Evolutionary conservation across 805 yeast genomes (phyloP).

Genomic region (Cephaloascus fragrans): DNA sequence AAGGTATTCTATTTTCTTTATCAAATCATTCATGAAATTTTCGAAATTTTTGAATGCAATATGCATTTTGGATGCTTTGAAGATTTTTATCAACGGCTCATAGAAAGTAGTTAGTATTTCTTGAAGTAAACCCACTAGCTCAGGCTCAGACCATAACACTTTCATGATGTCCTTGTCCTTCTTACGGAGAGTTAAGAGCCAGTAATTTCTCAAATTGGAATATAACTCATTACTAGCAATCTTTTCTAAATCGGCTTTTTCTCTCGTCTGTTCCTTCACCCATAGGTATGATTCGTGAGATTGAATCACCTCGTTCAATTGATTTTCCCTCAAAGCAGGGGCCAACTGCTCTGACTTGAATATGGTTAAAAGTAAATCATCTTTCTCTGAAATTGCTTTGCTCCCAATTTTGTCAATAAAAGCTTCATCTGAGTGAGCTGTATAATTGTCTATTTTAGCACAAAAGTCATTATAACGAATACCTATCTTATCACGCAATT

Average conservation of each 20-base stretch:
- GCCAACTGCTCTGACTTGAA: constrained; percentile 10
- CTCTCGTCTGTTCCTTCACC: constrained; percentile 4
- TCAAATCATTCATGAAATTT: constrained; percentile 58
- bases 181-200: constrained; percentile 54
- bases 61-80: constrained; percentile 57
- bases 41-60: constrained; percentile 56
- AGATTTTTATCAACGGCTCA: constrained; percentile 62
- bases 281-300: background rate
- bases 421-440: constrained; percentile 6
- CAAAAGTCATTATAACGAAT: too few relatives aligned
- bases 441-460: constrained; percentile 16
- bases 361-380: constrained; percentile 10
- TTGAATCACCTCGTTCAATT: constrained; percentile 7
- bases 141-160: constrained; percentile 79
- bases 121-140: constrained; percentile 63
- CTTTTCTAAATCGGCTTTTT: constrained; percentile 1
- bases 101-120: constrained; percentile 65
- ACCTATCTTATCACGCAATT: constrained; percentile 32
- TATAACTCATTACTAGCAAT: constrained; percentile 23
- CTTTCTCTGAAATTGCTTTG: constrained; percentile 14
- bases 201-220: constrained; percentile 47
- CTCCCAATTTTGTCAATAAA: constrained; percentile 10
- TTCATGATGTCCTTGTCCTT: constrained; percentile 70
- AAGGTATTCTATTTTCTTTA: constrained; percentile 41
- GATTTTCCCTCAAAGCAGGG: constrained; percentile 10